A percentile compares a stretch with the other conserved stretches of the same genome.
Conservation (phyloP, 2,329 filamentous ascomycete species). For the Magnaporthiopsis rhizophila region DNA sequence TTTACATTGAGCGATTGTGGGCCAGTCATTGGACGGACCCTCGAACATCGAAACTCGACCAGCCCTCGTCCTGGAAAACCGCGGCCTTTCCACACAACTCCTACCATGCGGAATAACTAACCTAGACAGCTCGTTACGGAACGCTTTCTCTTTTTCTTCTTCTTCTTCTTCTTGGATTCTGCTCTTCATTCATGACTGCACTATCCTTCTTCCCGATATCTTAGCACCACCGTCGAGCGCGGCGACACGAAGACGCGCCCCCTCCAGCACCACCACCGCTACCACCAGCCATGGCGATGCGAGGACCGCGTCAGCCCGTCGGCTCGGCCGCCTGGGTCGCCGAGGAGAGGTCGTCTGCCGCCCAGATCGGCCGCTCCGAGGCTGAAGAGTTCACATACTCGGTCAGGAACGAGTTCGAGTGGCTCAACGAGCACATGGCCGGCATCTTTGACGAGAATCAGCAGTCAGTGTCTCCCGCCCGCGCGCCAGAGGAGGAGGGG, state of each 20-base stretch:
- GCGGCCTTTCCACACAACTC: conserved; percentile 1
- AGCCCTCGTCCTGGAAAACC: neutral
- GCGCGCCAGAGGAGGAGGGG: neutral
- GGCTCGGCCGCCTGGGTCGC: conserved; percentile 80
- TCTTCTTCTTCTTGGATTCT: neutral
- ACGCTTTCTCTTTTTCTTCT: neutral
- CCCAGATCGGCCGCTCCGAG: conserved; percentile 70
- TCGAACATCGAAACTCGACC: neutral
- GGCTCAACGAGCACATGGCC: conserved; percentile 97
- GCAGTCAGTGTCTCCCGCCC: conserved; percentile 54
- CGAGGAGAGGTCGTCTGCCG: conserved; percentile 72
- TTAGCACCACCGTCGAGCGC: neutral
- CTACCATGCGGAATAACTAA: conserved; percentile 6
- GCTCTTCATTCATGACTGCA: conserved; percentile 3
- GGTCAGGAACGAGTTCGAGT: conserved; percentile 89
- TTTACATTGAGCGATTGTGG: conserved; percentile 5
- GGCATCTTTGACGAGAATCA: conserved; percentile 84
- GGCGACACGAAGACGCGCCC: neutral
- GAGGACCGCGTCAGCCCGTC: conserved; percentile 56
- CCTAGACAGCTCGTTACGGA: conserved; percentile 1
- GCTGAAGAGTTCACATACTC: conserved; percentile 90
- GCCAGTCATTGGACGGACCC: neutral
- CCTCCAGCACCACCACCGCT: neutral
- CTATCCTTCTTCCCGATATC: neutral
- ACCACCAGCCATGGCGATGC: conserved; percentile 30